Conservation (phyloP, 2,329 filamentous ascomycete genomes). For the Diaporthe sp. region DNA sequence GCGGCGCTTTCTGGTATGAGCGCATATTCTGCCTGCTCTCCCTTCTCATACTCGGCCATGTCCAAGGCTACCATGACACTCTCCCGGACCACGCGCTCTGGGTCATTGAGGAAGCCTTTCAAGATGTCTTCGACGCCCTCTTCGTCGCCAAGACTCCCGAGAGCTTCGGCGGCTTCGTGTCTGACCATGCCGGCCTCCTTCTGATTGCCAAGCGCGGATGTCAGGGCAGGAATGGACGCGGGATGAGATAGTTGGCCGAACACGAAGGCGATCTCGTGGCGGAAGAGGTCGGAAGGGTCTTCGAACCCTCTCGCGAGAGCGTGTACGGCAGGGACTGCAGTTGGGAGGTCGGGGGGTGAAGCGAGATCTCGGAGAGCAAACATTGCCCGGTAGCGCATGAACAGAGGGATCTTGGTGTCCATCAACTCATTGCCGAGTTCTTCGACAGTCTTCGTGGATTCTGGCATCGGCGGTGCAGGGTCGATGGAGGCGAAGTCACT, state of each 20-base stretch:
- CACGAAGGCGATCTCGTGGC: conserved; percentile 98
- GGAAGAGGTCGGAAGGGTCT: conserved; percentile 92
- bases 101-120: conserved; percentile 87
- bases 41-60: conserved; percentile 97
- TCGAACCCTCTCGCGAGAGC: conserved; percentile 88
- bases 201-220: conserved; percentile 80
- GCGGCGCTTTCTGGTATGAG: conserved; percentile 78
- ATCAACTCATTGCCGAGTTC: conserved; percentile 84
- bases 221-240: conserved; percentile 93
- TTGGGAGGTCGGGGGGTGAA: conserved; percentile 91
- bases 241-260: conserved; percentile 97
- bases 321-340: conserved; percentile 87
- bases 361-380: conserved; percentile 96
- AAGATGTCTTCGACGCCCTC: conserved; percentile 91
- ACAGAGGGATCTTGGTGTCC: conserved; percentile 84
- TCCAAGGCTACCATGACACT: conserved; percentile 96
- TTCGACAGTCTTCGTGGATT: conserved; percentile 77
- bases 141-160: conserved; percentile 94
- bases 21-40: conserved; percentile 90
- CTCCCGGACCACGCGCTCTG: conserved; percentile 93
- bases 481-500: conserved; percentile 98
- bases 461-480: conserved; percentile 88
- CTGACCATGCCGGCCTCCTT: conserved; percentile 96
- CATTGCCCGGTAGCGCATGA: conserved; percentile 97
- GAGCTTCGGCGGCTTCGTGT: conserved; percentile 95